Evolutionary conservation across 768 basidiomycete genomes (phyloP).

Genomic region (Termitomyces sp.): DNA sequence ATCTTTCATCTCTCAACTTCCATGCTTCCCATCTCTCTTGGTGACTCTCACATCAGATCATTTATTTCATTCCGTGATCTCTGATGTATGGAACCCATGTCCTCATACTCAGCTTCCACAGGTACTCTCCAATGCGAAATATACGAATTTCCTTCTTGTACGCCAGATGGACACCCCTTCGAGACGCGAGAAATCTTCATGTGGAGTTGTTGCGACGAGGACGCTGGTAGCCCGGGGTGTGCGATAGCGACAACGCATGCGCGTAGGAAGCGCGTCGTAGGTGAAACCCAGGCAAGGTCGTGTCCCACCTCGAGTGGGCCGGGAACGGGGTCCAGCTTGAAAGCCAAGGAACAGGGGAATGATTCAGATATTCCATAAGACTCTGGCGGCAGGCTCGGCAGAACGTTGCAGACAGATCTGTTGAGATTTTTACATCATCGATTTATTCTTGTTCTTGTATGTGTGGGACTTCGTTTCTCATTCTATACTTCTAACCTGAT

Average conservation of each 20-base stretch:
- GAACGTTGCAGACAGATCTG: neutral
- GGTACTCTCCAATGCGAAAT: slow-evolving; percentile 34
- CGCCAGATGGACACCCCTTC: slow-evolving; percentile 27
- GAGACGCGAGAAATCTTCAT: slow-evolving; percentile 33
- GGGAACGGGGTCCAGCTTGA: neutral
- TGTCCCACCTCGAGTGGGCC: neutral
- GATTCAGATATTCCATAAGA: neutral
- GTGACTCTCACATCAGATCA: neutral
- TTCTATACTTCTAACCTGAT: neutral
- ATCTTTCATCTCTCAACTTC: neutral
- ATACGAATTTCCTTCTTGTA: slow-evolving; percentile 38
- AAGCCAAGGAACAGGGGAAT: neutral
- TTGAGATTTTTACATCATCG: neutral
- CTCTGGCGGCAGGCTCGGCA: neutral
- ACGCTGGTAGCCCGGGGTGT: slow-evolving; percentile 35
- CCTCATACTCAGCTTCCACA: slow-evolving; percentile 10
- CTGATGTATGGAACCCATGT: neutral
- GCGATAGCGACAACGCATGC: slow-evolving; percentile 16
- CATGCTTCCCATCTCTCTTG: neutral
- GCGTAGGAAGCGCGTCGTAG: neutral
- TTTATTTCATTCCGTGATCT: neutral
- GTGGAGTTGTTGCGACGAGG: slow-evolving; percentile 48
- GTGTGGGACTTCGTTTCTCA: neutral
- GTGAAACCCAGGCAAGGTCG: neutral
- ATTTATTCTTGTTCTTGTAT: neutral